These are phyloP conservation scores for Trebouxia sp. DNA, from an alignment of 139 green algal species.

Conservation along the genomic window DNA sequence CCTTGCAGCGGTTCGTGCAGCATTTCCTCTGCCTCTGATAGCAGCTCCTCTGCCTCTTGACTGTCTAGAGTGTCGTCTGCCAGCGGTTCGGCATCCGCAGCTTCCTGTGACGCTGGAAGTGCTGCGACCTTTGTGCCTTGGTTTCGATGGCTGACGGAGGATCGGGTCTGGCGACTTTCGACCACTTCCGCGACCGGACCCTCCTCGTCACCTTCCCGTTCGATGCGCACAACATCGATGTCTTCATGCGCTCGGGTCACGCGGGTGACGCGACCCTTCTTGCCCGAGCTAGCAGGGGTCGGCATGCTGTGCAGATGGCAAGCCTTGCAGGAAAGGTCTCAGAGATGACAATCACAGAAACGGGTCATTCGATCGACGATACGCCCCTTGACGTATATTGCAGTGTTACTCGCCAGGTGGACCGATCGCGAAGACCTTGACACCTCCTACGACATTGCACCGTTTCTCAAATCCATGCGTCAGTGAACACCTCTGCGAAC, in stretches of 20 bases:
- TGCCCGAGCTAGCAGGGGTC: background rate
- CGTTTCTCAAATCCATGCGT: too few species aligned
- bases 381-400: too few species aligned
- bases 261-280: constrained; percentile 9
- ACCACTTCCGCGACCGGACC: background rate
- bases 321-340: background rate
- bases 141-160: background rate
- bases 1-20: background rate
- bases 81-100: too few species aligned
- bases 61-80: background rate
- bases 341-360: too few species aligned
- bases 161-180: background rate
- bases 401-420: too few species aligned
- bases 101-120: background rate
- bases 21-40: constrained; percentile 1
- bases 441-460: too few species aligned
- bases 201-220: background rate
- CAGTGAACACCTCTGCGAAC: background rate
- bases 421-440: too few species aligned
- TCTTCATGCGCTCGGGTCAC: background rate
- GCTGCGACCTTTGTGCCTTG: background rate
- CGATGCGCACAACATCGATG: background rate
- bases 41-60: background rate
- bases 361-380: too few species aligned
- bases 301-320: background rate